Evolutionary conservation across 1,139 yeast species (phyloP).

Genomic region (Zygosaccharomyces sapae): DNA sequence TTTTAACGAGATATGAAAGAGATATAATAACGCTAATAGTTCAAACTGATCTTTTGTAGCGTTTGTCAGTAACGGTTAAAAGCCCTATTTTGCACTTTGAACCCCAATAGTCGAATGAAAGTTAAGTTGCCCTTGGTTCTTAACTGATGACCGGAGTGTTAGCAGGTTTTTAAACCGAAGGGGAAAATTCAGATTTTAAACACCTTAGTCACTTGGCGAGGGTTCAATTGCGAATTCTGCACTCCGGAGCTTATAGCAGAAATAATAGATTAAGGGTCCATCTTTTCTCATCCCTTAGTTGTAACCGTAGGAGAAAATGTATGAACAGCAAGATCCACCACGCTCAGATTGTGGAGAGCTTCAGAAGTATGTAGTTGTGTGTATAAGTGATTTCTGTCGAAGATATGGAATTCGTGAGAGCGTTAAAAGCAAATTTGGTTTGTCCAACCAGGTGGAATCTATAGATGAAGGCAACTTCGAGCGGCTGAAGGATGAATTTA

Average conservation of each 20-base stretch:
- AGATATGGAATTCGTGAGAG: constrained; percentile 17
- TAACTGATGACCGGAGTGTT: no score
- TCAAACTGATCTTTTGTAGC: background rate
- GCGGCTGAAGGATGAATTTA: constrained; percentile 2
- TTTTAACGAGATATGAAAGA: background rate
- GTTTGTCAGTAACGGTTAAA: no score
- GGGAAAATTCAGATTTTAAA: background rate
- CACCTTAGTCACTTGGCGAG: background rate
- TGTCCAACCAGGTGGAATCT: constrained; percentile 13
- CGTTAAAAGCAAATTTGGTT: constrained; percentile 13
- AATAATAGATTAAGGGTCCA: constrained; percentile 3
- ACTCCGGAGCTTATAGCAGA: background rate
- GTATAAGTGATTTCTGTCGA: constrained; percentile 17
- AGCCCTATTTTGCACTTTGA: background rate
- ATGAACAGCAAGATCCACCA: background rate
- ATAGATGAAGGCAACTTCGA: constrained; percentile 12
- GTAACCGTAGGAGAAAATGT: background rate
- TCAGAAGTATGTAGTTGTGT: constrained; percentile 13
- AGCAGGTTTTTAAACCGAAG: background rate
- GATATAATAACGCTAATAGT: background rate
- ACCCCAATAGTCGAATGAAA: background rate
- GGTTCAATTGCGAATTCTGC: background rate
- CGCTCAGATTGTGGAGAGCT: background rate
- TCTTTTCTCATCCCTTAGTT: background rate
- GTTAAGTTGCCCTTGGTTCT: background rate